Conservation (phyloP, 768 basidiomycete species). For the Chlorophyllum brunneum region DNA sequence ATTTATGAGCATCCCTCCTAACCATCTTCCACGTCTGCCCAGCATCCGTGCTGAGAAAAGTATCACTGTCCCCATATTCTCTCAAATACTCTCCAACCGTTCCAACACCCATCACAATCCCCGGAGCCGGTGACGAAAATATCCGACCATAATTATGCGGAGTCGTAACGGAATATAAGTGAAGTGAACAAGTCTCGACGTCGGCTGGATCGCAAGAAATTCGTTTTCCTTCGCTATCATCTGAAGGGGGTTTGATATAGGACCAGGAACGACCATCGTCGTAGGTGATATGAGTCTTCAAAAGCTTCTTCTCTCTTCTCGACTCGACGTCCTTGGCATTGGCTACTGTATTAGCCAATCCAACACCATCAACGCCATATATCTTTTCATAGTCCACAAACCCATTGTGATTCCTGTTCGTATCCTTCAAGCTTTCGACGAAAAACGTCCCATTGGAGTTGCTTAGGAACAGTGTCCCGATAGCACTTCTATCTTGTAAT, state of each 20-base stretch:
- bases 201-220: conserved; percentile 61
- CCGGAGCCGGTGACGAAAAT: conserved; percentile 94
- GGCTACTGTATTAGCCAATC: conserved; percentile 81
- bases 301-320: conserved; percentile 60
- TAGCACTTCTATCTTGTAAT: conserved; percentile 54
- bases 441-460: conserved; percentile 97
- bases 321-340: conserved; percentile 85
- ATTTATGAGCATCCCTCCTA: conserved; percentile 75
- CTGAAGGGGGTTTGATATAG: conserved; percentile 51
- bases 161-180: conserved; percentile 88
- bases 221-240: conserved; percentile 57
- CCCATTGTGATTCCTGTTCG: conserved; percentile 84
- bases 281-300: conserved; percentile 83
- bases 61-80: conserved; percentile 84
- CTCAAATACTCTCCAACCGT: conserved; percentile 67
- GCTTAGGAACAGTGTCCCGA: conserved; percentile 93
- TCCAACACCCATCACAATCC: conserved; percentile 96
- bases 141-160: conserved; percentile 93
- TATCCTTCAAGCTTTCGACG: conserved; percentile 85
- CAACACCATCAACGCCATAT: conserved; percentile 86
- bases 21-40: conserved; percentile 86
- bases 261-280: conserved; percentile 89
- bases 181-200: conserved; percentile 68
- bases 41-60: conserved; percentile 88
- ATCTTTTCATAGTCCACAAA: conserved; percentile 93